Evolutionary conservation across 148 eudicot species (phyloP).

Genomic region (Oxyria digyna): DNA sequence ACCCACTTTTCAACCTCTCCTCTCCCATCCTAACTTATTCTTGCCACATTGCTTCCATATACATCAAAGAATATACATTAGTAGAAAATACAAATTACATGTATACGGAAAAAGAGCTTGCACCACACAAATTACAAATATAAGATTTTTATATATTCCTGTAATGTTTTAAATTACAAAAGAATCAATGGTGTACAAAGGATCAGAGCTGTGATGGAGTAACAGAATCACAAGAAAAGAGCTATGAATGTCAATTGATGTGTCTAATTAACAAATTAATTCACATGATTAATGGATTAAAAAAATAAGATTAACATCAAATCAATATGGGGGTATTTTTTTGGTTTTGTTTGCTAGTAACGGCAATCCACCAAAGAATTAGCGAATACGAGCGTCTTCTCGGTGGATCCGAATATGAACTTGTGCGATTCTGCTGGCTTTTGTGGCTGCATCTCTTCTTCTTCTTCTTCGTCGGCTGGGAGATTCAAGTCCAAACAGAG

Average conservation of each 20-base stretch:
- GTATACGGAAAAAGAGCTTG: neutral
- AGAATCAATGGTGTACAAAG: slow-evolving; percentile 6
- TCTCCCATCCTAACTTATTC: neutral
- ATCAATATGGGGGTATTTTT: neutral
- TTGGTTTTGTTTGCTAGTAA: slow-evolving; percentile 18
- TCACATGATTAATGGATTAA: slow-evolving; percentile 17
- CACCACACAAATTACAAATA: neutral
- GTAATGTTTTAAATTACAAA: neutral
- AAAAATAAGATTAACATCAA: slow-evolving; percentile 4
- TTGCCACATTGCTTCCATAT: slow-evolving; percentile 6
- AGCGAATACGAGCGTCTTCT: slow-evolving; percentile 49
- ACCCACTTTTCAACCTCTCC: neutral
- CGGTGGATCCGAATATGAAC: slow-evolving; percentile 34
- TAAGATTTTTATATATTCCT: neutral
- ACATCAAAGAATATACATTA: slow-evolving; percentile 4
- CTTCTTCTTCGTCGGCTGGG: slow-evolving; percentile 53
- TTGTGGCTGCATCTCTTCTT: slow-evolving; percentile 16
- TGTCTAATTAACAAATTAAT: slow-evolving; percentile 17
- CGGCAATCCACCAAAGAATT: slow-evolving; percentile 61
- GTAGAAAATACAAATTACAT: neutral
- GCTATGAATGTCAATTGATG: slow-evolving; percentile 15
- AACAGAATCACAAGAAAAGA: neutral
- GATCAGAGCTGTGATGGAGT: neutral
- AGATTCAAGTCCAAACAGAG: slow-evolving; percentile 55
- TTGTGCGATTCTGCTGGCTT: neutral